Conservation (phyloP, 331 rosid genomes). For the Pyrus hybrid region DNA sequence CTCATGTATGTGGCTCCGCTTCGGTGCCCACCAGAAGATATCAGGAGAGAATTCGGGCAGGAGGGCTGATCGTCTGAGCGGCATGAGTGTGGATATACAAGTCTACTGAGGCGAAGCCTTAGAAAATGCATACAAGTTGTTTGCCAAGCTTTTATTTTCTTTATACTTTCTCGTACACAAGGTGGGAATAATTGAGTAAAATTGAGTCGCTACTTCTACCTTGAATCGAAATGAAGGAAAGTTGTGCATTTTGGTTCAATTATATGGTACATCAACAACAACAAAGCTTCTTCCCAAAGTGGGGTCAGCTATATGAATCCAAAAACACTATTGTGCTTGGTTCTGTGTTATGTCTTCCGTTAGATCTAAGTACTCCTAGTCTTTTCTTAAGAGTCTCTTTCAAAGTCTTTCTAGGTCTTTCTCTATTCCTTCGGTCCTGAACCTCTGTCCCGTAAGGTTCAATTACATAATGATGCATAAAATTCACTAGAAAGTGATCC, state of each 20-base stretch:
- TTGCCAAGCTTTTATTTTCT: constrained; percentile 9
- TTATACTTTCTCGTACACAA: constrained; percentile 13
- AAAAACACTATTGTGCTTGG: accelerated
- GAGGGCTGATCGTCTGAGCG: constrained; percentile 48
- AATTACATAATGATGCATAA: not conserved
- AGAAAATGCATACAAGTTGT: constrained; percentile 5
- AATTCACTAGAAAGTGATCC: no score
- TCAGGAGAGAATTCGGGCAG: constrained; percentile 36
- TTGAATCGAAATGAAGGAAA: not conserved
- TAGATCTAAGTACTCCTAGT: accelerated
- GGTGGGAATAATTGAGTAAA: not conserved
- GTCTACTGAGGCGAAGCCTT: constrained; percentile 47
- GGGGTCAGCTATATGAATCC: no score
- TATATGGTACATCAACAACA: not conserved
- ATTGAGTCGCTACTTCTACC: constrained; percentile 14
- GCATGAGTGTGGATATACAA: constrained; percentile 74
- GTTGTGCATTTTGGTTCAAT: not conserved
- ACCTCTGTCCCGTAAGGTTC: not conserved
- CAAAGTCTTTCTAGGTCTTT: no score
- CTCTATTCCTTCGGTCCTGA: accelerated
- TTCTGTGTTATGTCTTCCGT: accelerated
- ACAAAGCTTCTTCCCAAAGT: not conserved
- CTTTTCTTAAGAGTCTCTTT: no score
- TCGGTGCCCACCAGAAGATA: constrained; percentile 39
- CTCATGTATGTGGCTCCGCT: constrained; percentile 84